Percentiles rank a stretch among this genome's conserved stretches.
These are phyloP conservation scores for Neurospora sp. DNA, from an alignment of 2,329 filamentous ascomycete species.

Conservation along the genomic window DNA sequence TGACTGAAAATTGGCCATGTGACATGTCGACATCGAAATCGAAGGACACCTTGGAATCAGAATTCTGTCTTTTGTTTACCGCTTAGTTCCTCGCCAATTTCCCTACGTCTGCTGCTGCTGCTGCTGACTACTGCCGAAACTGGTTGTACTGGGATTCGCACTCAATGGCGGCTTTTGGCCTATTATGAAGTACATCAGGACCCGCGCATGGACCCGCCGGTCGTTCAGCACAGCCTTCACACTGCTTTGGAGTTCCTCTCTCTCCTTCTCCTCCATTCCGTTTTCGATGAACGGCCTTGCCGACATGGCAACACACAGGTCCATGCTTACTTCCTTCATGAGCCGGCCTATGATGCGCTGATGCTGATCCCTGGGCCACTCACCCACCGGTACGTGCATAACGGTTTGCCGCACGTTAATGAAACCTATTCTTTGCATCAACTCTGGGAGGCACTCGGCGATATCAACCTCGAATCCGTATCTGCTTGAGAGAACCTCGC, in stretches of 20 bases:
- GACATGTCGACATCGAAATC: neutral
- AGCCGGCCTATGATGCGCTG: constrained; percentile 31
- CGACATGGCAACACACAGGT: constrained; percentile 30
- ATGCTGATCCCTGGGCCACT: constrained; percentile 31
- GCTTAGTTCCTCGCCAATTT: neutral
- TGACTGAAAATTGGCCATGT: neutral
- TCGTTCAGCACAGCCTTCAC: constrained; percentile 25
- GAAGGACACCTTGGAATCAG: neutral
- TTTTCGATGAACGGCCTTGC: constrained; percentile 31
- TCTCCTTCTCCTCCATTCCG: constrained; percentile 25
- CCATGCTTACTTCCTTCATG: constrained; percentile 28
- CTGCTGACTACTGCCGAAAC: neutral
- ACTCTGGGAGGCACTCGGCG: constrained; percentile 21
- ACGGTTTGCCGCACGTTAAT: constrained; percentile 27
- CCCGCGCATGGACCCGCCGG: constrained; percentile 29
- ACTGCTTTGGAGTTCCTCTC: constrained; percentile 23
- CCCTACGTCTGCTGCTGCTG: neutral
- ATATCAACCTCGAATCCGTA: constrained; percentile 28
- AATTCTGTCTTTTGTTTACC: neutral
- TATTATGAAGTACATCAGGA: constrained; percentile 32
- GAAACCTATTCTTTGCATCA: constrained; percentile 32
- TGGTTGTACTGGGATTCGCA: neutral
- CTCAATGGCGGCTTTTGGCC: constrained; percentile 29
- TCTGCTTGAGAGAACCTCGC: constrained; percentile 16
- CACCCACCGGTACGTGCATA: constrained; percentile 33